Percentiles rank a stretch among this genome's conserved stretches.
These are phyloP conservation scores for Royoungia palumana DNA, from an alignment of 768 basidiomycete genomes.

Conservation along the genomic window DNA sequence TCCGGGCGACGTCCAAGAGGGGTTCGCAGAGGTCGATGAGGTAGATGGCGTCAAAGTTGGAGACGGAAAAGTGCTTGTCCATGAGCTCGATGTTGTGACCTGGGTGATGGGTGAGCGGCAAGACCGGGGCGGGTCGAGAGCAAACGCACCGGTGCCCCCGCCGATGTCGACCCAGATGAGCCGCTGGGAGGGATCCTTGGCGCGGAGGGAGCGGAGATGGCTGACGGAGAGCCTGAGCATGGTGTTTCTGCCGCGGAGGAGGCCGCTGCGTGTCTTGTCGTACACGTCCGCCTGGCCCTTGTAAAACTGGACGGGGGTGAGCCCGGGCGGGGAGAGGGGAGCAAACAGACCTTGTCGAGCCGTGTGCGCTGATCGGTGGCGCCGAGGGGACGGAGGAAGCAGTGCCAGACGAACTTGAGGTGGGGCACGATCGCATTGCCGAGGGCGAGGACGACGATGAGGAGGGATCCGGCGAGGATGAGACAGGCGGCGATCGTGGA, in stretches of 20 bases:
- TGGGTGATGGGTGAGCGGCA: slow-evolving; percentile 11
- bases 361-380: slow-evolving; percentile 40
- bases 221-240: slow-evolving; percentile 67
- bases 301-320: slow-evolving; percentile 47
- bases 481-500: slow-evolving; percentile 26
- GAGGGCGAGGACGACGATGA: slow-evolving; percentile 20
- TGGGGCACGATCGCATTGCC: slow-evolving; percentile 34
- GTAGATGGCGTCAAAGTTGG: slow-evolving; percentile 64
- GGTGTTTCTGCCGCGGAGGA: slow-evolving; percentile 68
- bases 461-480: slow-evolving; percentile 23
- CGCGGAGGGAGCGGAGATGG: slow-evolving; percentile 51
- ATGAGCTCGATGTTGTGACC: slow-evolving; percentile 74
- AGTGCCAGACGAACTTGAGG: slow-evolving; percentile 49
- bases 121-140: neutral
- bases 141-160: slow-evolving; percentile 57
- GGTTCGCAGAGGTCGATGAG: slow-evolving; percentile 72
- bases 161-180: slow-evolving; percentile 80
- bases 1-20: slow-evolving; percentile 65
- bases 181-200: slow-evolving; percentile 38
- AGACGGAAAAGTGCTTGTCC: slow-evolving; percentile 56
- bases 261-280: slow-evolving; percentile 57
- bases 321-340: neutral
- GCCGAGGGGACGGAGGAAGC: slow-evolving; percentile 44
- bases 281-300: slow-evolving; percentile 69
- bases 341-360: slow-evolving; percentile 38